These are phyloP conservation scores for Rhynchospora pubera DNA, from an alignment of 176 grass and related monocot genomes.

Conservation along the genomic window DNA sequence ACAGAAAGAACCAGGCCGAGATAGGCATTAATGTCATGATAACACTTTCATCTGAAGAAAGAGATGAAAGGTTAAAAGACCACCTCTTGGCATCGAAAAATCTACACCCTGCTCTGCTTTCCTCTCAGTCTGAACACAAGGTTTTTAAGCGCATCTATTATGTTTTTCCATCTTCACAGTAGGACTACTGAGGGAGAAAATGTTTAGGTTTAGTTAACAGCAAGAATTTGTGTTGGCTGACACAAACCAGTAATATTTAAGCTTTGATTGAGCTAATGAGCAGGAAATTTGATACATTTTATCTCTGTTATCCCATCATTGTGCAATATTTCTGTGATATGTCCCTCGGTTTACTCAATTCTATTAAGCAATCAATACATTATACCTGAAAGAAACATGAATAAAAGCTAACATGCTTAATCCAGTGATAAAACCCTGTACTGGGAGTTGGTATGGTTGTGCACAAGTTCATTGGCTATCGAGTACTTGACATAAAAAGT, in stretches of 20 bases:
- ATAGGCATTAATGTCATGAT: slow-evolving; percentile 82
- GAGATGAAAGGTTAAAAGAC: slow-evolving; percentile 78
- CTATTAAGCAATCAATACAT: background rate
- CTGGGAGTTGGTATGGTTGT: background rate
- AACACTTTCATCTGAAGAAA: slow-evolving; percentile 92
- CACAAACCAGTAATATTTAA: background rate
- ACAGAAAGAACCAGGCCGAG: slow-evolving; percentile 73
- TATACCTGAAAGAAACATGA: background rate
- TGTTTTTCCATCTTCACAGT: slow-evolving; percentile 3
- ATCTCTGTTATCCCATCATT: background rate
- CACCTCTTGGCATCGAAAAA: slow-evolving; percentile 79
- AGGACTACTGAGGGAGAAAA: background rate
- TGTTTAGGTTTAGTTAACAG: background rate
- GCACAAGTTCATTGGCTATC: background rate
- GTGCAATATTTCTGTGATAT: background rate
- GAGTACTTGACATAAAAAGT: background rate
- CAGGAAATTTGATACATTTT: background rate
- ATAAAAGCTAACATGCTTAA: background rate
- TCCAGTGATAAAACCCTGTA: background rate
- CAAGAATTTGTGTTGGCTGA: background rate
- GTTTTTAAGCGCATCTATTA: slow-evolving; percentile 29
- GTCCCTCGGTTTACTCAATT: background rate
- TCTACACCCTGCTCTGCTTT: slow-evolving; percentile 95
- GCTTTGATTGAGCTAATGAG: background rate
- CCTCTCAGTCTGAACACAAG: slow-evolving; percentile 85